phyloP scores from a whole-genome alignment of 2,329 filamentous ascomycete species.

The Fusarium abutilonis region DNA sequence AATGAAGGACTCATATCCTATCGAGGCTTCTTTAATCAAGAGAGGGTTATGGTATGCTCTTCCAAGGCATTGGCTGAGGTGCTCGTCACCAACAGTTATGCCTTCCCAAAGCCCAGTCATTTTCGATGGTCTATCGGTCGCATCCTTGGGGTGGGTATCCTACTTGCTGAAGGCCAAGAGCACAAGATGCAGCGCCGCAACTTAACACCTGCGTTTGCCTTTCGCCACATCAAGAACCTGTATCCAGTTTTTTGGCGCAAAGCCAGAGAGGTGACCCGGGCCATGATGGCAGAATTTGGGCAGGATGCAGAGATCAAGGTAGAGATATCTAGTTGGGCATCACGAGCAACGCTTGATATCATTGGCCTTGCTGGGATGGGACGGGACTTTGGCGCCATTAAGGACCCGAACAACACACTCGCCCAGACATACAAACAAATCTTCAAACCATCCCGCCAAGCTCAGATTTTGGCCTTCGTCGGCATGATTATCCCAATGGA shows the following conservation, averaged over 20 bases:
- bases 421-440: conserved; percentile 65
- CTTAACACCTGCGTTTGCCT: conserved; percentile 85
- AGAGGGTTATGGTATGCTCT: conserved; percentile 69
- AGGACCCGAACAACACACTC: conserved; percentile 68
- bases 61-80: conserved; percentile 76
- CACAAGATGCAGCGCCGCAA: conserved; percentile 84
- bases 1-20: conserved; percentile 77
- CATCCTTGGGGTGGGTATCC: conserved; percentile 74
- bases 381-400: conserved; percentile 73
- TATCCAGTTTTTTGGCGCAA: conserved; percentile 88
- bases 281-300: conserved; percentile 60
- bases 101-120: conserved; percentile 70
- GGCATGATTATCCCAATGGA: conserved; percentile 70
- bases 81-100: conserved; percentile 73
- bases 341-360: conserved; percentile 76
- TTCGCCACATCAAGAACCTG: conserved; percentile 83
- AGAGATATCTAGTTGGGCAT: conserved; percentile 70
- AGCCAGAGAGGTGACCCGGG: conserved; percentile 71
- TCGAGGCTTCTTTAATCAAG: conserved; percentile 68
- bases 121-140: conserved; percentile 66
- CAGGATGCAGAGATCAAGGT: conserved; percentile 55
- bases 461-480: conserved; percentile 66
- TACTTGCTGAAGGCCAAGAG: conserved; percentile 90
- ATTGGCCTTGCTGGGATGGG: conserved; percentile 78
- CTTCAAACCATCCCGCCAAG: conserved; percentile 62